phyloP scores from a whole-genome alignment of 768 basidiomycete genomes.

The Collybia sordida region DNA sequence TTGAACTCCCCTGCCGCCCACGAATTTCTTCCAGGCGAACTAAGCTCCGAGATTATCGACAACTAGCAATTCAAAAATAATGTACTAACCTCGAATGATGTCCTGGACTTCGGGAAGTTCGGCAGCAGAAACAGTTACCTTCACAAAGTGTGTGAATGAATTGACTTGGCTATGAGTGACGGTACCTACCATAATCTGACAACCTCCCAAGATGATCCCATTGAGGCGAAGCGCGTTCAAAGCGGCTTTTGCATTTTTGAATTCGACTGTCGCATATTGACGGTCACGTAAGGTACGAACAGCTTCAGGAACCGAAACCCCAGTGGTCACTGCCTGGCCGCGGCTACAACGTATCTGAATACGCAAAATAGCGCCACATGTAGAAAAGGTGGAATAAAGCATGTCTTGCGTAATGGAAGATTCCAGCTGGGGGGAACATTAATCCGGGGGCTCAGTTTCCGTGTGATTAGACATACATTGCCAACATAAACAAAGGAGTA shows the following conservation, averaged over 20 bases:
- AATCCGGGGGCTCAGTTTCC: not conserved
- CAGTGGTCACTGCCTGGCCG: conserved; percentile 32
- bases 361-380: conserved; percentile 32
- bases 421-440: conserved; percentile 24
- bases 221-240: conserved; percentile 40
- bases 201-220: conserved; percentile 34
- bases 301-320: conserved; percentile 16
- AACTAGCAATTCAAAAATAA: not conserved
- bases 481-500: conserved; percentile 52
- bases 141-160: not conserved
- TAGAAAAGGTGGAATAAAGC: conserved; percentile 31
- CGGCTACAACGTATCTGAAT: conserved; percentile 43
- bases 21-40: conserved; percentile 9
- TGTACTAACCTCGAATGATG: conserved; percentile 24
- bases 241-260: conserved; percentile 34
- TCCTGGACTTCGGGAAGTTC: conserved; percentile 42
- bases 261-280: conserved; percentile 54
- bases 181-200: conserved; percentile 40
- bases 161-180: not conserved
- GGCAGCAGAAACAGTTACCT: conserved; percentile 35
- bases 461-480: conserved; percentile 45
- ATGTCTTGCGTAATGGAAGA: conserved; percentile 31
- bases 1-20: not conserved
- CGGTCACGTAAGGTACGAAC: conserved; percentile 29
- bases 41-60: not conserved